These are phyloP conservation scores for Coemansia sp. DNA, from an alignment of 192 early-diverging fungal species.

Conservation along the genomic window DNA sequence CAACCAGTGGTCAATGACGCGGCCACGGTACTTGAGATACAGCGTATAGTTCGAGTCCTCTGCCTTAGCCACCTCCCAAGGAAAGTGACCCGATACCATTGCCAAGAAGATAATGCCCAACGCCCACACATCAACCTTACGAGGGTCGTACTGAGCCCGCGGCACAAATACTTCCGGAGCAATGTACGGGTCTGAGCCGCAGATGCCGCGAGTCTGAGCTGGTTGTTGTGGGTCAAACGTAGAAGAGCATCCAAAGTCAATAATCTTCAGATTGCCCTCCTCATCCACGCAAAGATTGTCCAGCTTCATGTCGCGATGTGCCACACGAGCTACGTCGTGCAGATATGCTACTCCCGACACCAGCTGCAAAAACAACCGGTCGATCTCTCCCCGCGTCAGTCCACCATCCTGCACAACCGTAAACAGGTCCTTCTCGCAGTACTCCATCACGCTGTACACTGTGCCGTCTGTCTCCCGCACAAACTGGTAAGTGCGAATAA, in stretches of 20 bases:
- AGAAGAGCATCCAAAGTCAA: conserved; percentile 85
- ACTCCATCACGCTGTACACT: conserved; percentile 85
- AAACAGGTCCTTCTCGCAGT: conserved; percentile 86
- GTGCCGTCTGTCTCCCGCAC: conserved; percentile 62
- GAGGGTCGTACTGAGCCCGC: conserved; percentile 72
- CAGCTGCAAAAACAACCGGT: conserved; percentile 81
- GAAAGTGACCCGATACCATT: conserved; percentile 68
- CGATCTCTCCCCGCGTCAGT: conserved; percentile 72
- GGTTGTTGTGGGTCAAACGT: conserved; percentile 68
- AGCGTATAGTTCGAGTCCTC: conserved; percentile 67
- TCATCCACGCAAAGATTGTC: conserved; percentile 81
- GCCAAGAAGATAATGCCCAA: conserved; percentile 82
- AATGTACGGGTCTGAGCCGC: conserved; percentile 94
- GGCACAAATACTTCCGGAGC: conserved; percentile 79
- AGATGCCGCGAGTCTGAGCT: conserved; percentile 75
- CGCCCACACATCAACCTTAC: conserved; percentile 87
- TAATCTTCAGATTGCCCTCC: conserved; percentile 76
- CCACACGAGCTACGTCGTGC: conserved; percentile 72
- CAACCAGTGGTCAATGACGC: conserved; percentile 58
- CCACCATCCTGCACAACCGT: conserved; percentile 70
- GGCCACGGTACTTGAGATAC: conserved; percentile 50
- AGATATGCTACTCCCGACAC: conserved; percentile 72
- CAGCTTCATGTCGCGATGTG: conserved; percentile 82
- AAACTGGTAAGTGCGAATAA: conserved; percentile 75
- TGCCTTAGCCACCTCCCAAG: conserved; percentile 62